Percentiles rank a stretch among this genome's conserved stretches.
phyloP scores from a whole-genome alignment of 2,329 filamentous ascomycete genomes.

The Thielaviopsis ethacetica region DNA sequence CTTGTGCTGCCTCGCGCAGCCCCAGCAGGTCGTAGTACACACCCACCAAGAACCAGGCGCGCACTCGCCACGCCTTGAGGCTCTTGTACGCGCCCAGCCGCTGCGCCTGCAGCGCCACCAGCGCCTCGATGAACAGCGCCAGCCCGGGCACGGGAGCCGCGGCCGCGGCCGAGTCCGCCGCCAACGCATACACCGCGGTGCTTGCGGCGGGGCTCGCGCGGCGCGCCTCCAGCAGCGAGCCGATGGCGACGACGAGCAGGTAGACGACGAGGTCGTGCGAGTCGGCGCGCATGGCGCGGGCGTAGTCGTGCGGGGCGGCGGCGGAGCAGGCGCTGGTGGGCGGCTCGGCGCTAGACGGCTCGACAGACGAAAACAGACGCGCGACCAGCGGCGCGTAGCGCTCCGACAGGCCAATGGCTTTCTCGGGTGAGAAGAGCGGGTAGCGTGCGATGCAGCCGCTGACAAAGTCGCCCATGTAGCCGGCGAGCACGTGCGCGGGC shows the following conservation, averaged over 20 bases:
- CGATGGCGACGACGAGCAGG: neutral
- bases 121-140: conserved; percentile 1
- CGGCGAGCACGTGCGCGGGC: neutral
- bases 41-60: conserved; percentile 2
- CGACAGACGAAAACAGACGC: neutral
- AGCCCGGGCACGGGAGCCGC: conserved; percentile 1
- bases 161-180: no score
- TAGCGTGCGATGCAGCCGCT: neutral
- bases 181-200: neutral
- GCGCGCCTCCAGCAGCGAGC: conserved; percentile 5
- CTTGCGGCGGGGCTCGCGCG: no score
- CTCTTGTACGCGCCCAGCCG: conserved; percentile 1
- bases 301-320: neutral
- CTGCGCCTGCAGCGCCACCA: neutral
- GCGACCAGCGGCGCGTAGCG: neutral
- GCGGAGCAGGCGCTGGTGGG: no score
- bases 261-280: conserved; percentile 1
- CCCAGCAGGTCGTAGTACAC: conserved; percentile 4
- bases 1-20: neutral
- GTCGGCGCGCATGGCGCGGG: neutral
- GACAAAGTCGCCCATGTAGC: conserved; percentile 7
- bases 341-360: no score
- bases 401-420: conserved; percentile 2
- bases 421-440: conserved; percentile 2
- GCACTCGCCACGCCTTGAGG: neutral